Evolutionary conservation across 257 asterid genomes (phyloP).

Genomic region (Gardenia jasminoides): DNA sequence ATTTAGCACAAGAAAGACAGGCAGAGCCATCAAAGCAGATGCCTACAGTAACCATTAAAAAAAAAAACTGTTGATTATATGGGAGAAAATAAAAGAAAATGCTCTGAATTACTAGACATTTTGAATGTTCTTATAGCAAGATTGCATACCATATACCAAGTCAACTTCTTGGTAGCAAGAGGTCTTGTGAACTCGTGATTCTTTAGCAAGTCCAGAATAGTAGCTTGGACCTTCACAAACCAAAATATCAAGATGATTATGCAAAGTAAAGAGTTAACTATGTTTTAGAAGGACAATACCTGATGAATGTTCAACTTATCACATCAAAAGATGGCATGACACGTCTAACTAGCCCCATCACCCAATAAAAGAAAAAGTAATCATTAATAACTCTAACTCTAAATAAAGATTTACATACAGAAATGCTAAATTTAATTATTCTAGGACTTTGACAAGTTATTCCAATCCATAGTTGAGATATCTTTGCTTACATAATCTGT

Average conservation of each 20-base stretch:
- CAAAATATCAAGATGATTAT: background rate
- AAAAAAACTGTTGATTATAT: background rate
- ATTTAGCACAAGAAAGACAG: conserved; percentile 30
- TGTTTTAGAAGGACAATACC: background rate
- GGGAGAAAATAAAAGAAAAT: background rate
- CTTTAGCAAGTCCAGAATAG: conserved; percentile 26
- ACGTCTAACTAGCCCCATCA: background rate
- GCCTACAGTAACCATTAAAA: conserved; percentile 27
- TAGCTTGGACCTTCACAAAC: conserved; percentile 37
- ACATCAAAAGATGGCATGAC: background rate
- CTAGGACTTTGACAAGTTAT: too few species aligned
- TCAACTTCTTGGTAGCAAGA: conserved; percentile 33
- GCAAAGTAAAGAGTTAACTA: background rate
- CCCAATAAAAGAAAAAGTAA: background rate
- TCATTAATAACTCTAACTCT: too few species aligned
- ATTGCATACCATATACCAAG: conserved; percentile 33
- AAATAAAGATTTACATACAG: background rate
- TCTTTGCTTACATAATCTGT: background rate
- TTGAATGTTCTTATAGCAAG: background rate
- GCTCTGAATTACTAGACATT: background rate
- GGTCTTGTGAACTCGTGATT: conserved; percentile 36
- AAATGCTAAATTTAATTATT: background rate
- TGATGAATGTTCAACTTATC: background rate
- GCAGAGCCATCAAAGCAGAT: conserved; percentile 32
- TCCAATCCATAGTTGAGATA: background rate